A percentile compares a stretch with the other conserved stretches of the same genome.
Conservation (phyloP, 2,329 filamentous ascomycete species). For the Podosphaera fusca region DNA sequence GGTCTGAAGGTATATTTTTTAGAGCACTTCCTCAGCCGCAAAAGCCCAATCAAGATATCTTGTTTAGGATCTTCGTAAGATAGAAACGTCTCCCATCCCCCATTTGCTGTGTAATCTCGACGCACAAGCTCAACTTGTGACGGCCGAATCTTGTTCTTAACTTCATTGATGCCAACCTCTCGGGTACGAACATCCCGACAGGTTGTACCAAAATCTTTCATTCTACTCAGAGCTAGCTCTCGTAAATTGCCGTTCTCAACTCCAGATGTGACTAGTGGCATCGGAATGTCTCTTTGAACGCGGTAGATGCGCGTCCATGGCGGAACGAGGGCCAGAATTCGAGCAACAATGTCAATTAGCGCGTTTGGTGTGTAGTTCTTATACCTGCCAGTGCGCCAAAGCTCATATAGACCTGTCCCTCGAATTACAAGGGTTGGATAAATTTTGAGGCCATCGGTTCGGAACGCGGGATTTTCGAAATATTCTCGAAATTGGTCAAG, state of each 20-base stretch:
- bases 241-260: constrained; percentile 95
- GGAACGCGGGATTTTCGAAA: constrained; percentile 87
- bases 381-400: constrained; percentile 91
- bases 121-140: constrained; percentile 90
- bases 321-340: constrained; percentile 84
- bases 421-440: constrained; percentile 95
- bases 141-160: constrained; percentile 94
- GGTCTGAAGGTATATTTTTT: constrained; percentile 78
- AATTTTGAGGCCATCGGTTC: constrained; percentile 92
- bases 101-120: constrained; percentile 83
- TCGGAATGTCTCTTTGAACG: constrained; percentile 96
- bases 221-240: constrained; percentile 79
- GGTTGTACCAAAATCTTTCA: constrained; percentile 97
- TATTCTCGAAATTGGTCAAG: constrained; percentile 94
- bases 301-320: constrained; percentile 98
- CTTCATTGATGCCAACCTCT: constrained; percentile 95
- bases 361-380: constrained; percentile 98
- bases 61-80: constrained; percentile 97
- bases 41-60: constrained; percentile 80
- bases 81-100: constrained; percentile 94
- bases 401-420: constrained; percentile 84
- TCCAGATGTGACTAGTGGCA: constrained; percentile 95
- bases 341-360: constrained; percentile 79
- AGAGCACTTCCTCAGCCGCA: constrained; percentile 77
- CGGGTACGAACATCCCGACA: constrained; percentile 91